Conservation (phyloP, 139 green algal genomes). For the Chloropicon primus region DNA sequence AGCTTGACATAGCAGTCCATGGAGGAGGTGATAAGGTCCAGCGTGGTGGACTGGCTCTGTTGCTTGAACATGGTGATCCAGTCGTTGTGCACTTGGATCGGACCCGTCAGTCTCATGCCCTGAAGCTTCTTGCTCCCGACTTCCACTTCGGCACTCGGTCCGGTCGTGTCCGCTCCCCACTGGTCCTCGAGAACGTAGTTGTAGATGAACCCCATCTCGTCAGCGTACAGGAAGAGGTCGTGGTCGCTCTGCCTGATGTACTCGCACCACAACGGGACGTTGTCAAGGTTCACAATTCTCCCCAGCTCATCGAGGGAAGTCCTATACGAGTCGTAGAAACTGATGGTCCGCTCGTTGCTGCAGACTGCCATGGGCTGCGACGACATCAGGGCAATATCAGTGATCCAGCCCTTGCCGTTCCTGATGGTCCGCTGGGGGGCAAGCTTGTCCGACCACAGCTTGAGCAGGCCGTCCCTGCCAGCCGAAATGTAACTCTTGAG, state of each 20-base stretch:
- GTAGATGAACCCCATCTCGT: background rate
- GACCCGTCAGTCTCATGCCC: background rate
- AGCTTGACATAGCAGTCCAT: constrained; percentile 55
- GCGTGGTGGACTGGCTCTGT: constrained; percentile 37
- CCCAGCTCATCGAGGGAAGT: constrained; percentile 46
- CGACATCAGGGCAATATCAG: constrained; percentile 40
- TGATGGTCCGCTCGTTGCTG: constrained; percentile 51
- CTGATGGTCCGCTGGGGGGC: constrained; percentile 43
- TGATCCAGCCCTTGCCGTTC: constrained; percentile 52
- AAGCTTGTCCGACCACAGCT: constrained; percentile 53
- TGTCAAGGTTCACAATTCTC: constrained; percentile 1
- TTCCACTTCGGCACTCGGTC: background rate
- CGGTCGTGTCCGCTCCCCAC: background rate
- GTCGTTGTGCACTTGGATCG: constrained; percentile 45
- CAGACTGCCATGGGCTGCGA: constrained; percentile 38
- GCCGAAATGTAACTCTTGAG: constrained; percentile 64
- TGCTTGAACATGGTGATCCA: constrained; percentile 56
- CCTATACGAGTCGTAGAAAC: constrained; percentile 56
- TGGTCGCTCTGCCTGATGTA: background rate
- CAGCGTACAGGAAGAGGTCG: background rate
- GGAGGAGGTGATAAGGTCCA: constrained; percentile 50
- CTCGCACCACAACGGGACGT: background rate
- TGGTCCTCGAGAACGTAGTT: background rate
- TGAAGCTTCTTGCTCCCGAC: background rate
- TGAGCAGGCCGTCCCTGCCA: constrained; percentile 47